Evolutionary conservation across 78 protist species (phyloP).

Genomic region (Dictyostelium purpureum): DNA sequence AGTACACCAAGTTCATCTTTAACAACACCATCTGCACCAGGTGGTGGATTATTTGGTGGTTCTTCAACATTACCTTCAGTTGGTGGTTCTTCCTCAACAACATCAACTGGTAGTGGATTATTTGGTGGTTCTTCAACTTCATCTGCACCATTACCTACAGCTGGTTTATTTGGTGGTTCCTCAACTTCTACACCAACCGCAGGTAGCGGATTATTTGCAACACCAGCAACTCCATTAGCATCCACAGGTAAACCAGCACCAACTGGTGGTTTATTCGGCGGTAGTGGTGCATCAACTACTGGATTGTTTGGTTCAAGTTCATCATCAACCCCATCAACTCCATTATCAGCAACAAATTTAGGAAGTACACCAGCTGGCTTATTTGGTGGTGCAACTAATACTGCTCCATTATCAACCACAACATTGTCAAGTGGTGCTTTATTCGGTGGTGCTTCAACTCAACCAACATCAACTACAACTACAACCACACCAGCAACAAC

Average conservation of each 20-base stretch:
- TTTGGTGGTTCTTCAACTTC: not conserved
- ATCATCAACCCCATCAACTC: not conserved
- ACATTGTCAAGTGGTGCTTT: conserved; percentile 6
- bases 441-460: not conserved
- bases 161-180: conserved; percentile 11
- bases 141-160: not conserved
- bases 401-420: conserved; percentile 12
- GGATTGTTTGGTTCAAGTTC: too few species aligned
- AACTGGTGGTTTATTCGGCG: conserved; percentile 13
- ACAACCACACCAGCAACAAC: conserved; percentile 2
- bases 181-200: conserved; percentile 7
- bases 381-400: not conserved
- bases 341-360: too few species aligned
- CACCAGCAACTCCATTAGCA: not conserved
- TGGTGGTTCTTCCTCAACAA: not conserved
- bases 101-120: conserved; percentile 16
- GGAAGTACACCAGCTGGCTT: not conserved
- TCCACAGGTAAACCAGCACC: not conserved
- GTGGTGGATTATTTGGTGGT: conserved; percentile 50
- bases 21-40: conserved; percentile 8
- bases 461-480: not conserved
- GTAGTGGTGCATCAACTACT: not conserved
- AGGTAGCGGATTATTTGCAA: not conserved
- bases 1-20: not conserved
- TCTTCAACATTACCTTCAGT: not conserved